Base-by-base conservation (phyloP, 345 rosid species). In the Adansonia digitata region DNA sequence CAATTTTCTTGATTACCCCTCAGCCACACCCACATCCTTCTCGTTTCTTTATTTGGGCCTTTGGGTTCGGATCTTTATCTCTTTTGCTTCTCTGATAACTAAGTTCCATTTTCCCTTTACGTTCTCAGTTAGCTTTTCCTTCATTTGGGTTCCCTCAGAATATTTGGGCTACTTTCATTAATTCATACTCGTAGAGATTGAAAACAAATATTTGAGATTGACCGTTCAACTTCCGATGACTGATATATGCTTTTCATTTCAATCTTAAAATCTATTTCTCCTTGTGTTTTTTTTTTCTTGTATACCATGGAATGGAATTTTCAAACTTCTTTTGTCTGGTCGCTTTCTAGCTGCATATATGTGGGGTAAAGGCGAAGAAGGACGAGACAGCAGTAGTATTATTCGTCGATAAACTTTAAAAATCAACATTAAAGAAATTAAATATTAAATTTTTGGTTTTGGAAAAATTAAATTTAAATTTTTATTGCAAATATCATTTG, bases 1-100 rank as follows among this genome's bases (percentile, higher is more conserved):
- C 45, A 45, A 34, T 63, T 27, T 59, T 27, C 64, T 59, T 57
- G n/a, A 57, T 26, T 62, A 62, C 67, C 67, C n/a, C n/a, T n/a
- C n/a, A n/a, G n/a, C n/a, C 40, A 24, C 45, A 29, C 7, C 1
- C 9, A 22, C 24, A 51, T 17, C 24, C 3, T 37, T 62, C 14
- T 34, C n/a, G n/a, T n/a, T 63, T 63, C 68, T 37, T 35, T 35
- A 17, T 62, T 35, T 35, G 45, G 67, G 67, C 9, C 24, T 7
- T 18, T 35, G 0, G 13, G 12, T 53, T 9, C 5, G 60, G 31
- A 48, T 48, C 53, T 10, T 55, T 55, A 22, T 55, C 31, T 9
- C 26, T 20, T 53, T 53, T 20, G 29, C 5, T 55, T 24, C 60
- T 48, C 53, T 48, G 6, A 48, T 40, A 7, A 18, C 53, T 17